Base-by-base conservation (phyloP, 108 stramenopile species). In the Pseudonitzschia delicatissima region DNA sequence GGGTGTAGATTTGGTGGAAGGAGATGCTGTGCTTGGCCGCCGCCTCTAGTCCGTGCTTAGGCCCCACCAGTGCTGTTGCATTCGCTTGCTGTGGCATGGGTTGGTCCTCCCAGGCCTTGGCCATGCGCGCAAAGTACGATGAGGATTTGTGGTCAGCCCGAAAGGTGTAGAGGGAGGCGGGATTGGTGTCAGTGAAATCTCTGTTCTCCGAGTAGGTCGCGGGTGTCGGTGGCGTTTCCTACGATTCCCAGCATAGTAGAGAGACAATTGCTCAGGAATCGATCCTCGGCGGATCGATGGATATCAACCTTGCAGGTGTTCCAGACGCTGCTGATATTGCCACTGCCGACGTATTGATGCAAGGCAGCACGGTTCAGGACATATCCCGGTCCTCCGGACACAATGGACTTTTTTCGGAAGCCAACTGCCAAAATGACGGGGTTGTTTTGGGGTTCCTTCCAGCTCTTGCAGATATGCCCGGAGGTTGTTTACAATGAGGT, bases 381-480 rank as follows among this genome's bases (percentile, higher is more conserved):
- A 44, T 82, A 82, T 31, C 81, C 81, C 7, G 75, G 62, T n/a
- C 69, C 81, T 21, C 81, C 81, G 1, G 63, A 57, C 13, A 55
- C 23, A 9, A n/a, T 40, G 8, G 28, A 23, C 18, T 21, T 18
- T 7, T 15, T 33, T 33, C n/a, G 50, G 50, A 12, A 67, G 36
- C 34, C 51, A 53, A 23, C 15, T n/a, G 18, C 66, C 66, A 20
- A 67, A 37, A 53, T 53, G 52, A 7, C 52, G 51, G n/a, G n/a
- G n/a, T n/a, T n/a, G n/a, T n/a, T n/a, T n/a, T 37, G 66, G 51
- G 6, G 29, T 18, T 3, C 28, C 20, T 23, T 6, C 13, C 23
- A 39, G 11, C 52, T 52, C 18, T 36, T 53, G 18, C 9, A 67
- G 78, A 58, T 68, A 76, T 4, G 26, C 0, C 53, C 69, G 52